A percentile compares a stretch with the other conserved stretches of the same genome.
These are phyloP conservation scores for Bertia moriformis DNA, from an alignment of 2,329 filamentous ascomycete genomes.

Conservation along the genomic window DNA sequence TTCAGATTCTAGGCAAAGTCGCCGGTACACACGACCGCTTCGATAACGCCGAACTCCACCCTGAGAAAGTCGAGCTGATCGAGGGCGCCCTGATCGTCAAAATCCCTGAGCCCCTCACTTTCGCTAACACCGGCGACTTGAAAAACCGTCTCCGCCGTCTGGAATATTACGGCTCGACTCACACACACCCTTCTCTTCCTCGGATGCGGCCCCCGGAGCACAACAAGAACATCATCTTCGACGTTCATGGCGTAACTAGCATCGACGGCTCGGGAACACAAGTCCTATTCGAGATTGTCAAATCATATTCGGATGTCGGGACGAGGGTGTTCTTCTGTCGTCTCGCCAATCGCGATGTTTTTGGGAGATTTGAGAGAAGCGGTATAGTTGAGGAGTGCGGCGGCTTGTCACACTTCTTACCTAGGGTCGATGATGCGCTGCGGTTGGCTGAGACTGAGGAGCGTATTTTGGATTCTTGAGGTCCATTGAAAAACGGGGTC, in stretches of 20 bases:
- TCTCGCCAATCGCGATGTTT: slow-evolving; percentile 42
- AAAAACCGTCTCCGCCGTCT: slow-evolving; percentile 44
- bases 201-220: slow-evolving; percentile 36
- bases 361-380: slow-evolving; percentile 57
- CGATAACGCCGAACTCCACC: slow-evolving; percentile 41
- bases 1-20: slow-evolving; percentile 53
- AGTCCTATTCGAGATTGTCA: background rate
- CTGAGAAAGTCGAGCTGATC: slow-evolving; percentile 42
- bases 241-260: slow-evolving; percentile 53
- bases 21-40: slow-evolving; percentile 40
- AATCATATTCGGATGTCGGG: background rate
- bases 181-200: slow-evolving; percentile 47
- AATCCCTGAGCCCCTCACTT: slow-evolving; percentile 55
- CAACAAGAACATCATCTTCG: slow-evolving; percentile 54
- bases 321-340: slow-evolving; percentile 33
- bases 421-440: slow-evolving; percentile 72
- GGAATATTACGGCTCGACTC: slow-evolving; percentile 45
- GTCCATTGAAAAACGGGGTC: too few relatives aligned
- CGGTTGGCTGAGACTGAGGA: slow-evolving; percentile 64
- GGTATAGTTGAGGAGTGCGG: slow-evolving; percentile 78
- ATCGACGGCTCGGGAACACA: slow-evolving; percentile 35
- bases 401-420: slow-evolving; percentile 64
- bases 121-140: slow-evolving; percentile 53
- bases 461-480: slow-evolving; percentile 17
- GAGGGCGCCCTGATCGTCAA: slow-evolving; percentile 54